These are phyloP conservation scores for Biscogniauxia sp. DNA, from an alignment of 2,329 filamentous ascomycete genomes.

Conservation along the genomic window DNA sequence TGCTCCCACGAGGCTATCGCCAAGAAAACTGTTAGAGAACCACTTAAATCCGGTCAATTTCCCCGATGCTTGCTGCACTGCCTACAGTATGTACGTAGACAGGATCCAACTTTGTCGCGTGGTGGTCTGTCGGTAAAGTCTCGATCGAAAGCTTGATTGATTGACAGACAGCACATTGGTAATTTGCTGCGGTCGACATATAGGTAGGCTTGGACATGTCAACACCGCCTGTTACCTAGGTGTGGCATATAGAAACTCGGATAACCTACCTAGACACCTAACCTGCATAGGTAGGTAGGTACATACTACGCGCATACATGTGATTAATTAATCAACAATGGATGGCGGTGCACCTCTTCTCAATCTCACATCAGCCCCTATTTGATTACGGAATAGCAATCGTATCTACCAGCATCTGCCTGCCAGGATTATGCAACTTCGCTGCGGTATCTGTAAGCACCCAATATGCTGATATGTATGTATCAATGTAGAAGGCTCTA, in stretches of 20 bases:
- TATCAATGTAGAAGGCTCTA: background rate
- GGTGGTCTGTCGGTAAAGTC: background rate
- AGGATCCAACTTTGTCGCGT: too few relatives aligned
- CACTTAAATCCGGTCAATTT: background rate
- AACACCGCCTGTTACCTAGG: too few relatives aligned
- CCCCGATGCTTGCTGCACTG: background rate
- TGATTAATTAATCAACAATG: background rate
- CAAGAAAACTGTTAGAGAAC: background rate
- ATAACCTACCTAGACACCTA: too few relatives aligned
- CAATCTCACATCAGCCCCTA: background rate
- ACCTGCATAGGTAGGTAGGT: too few relatives aligned
- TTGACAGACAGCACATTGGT: background rate
- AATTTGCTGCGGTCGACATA: background rate
- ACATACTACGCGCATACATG: background rate
- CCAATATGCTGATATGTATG: background rate
- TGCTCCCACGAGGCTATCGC: background rate
- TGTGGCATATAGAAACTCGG: too few relatives aligned
- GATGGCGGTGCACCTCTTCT: too few relatives aligned
- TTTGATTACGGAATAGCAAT: background rate
- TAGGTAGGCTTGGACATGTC: too few relatives aligned
- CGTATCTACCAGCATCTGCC: background rate
- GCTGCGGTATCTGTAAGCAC: too few relatives aligned
- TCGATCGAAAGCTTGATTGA: background rate
- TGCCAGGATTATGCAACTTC: background rate
- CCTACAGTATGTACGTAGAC: too few relatives aligned